phyloP scores from a whole-genome alignment of 495 filamentous ascomycete species.

The Pseudomonodictys pantanalensis region DNA sequence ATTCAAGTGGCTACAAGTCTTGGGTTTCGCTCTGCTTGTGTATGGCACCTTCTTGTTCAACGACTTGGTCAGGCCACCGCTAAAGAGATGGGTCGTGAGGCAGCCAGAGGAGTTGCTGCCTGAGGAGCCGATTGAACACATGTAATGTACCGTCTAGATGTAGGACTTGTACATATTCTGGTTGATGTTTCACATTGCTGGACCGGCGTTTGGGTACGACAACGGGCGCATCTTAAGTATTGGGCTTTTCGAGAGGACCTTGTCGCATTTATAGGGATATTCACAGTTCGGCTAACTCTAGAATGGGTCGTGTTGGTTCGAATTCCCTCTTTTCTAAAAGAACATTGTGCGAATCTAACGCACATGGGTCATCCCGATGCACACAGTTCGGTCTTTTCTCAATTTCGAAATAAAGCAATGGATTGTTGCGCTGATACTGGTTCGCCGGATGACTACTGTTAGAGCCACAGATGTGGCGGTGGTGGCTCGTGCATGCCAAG shows the following conservation, averaged over 20 bases:
- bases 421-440: not conserved
- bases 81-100: constrained; percentile 45
- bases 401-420: not conserved
- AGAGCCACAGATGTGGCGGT: not conserved
- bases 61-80: constrained; percentile 78
- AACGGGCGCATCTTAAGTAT: no score
- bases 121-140: constrained; percentile 82
- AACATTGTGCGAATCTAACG: no score
- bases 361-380: no score
- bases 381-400: no score
- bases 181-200: not conserved
- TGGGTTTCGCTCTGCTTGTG: constrained; percentile 82
- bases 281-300: no score
- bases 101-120: constrained; percentile 64
- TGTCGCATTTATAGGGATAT: no score
- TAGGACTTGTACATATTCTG: not conserved
- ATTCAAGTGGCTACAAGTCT: constrained; percentile 96
- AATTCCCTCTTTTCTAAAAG: no score
- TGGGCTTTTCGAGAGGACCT: no score
- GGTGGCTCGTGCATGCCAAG: not conserved
- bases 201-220: constrained; percentile 8
- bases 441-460: not conserved
- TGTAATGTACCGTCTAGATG: constrained; percentile 32
- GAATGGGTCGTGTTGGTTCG: no score
- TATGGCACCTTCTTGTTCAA: constrained; percentile 98